phyloP scores from a whole-genome alignment of 2,329 filamentous ascomycete genomes.

The Parasarocladium wereldwijsianum region DNA sequence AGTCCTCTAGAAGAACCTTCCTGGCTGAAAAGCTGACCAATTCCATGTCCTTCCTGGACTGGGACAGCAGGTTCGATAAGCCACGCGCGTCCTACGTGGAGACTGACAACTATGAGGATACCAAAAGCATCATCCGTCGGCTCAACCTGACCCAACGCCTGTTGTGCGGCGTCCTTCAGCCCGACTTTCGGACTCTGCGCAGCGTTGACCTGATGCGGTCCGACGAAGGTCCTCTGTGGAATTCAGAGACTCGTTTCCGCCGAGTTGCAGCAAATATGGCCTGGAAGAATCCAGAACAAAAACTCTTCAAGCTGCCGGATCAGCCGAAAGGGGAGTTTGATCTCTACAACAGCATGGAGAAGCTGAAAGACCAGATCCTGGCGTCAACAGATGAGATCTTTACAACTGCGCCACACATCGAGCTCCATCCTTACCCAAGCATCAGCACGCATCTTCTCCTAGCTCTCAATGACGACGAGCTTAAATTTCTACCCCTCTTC shows the following conservation, averaged over 20 bases:
- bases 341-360: too few species aligned
- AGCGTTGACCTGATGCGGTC: slow-evolving; percentile 1
- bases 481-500: slow-evolving; percentile 50
- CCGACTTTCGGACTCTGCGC: slow-evolving; percentile 9
- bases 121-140: slow-evolving; percentile 11
- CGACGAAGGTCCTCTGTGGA: not conserved
- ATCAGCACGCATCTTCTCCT: slow-evolving; percentile 32
- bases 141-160: slow-evolving; percentile 18
- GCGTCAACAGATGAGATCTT: not conserved
- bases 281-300: too few species aligned
- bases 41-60: too few species aligned
- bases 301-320: not conserved
- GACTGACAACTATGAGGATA: slow-evolving; percentile 11
- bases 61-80: slow-evolving; percentile 13
- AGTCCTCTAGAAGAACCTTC: too few species aligned
- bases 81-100: slow-evolving; percentile 23
- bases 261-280: too few species aligned
- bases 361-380: not conserved
- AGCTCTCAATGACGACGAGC: slow-evolving; percentile 39
- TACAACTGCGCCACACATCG: not conserved
- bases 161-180: slow-evolving; percentile 22
- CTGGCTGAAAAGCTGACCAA: too few species aligned
- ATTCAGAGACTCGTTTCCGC: too few species aligned
- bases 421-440: slow-evolving; percentile 12
- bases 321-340: too few species aligned